phyloP scores from a whole-genome alignment of 805 yeast genomes.

The Candida tibetensis region DNA sequence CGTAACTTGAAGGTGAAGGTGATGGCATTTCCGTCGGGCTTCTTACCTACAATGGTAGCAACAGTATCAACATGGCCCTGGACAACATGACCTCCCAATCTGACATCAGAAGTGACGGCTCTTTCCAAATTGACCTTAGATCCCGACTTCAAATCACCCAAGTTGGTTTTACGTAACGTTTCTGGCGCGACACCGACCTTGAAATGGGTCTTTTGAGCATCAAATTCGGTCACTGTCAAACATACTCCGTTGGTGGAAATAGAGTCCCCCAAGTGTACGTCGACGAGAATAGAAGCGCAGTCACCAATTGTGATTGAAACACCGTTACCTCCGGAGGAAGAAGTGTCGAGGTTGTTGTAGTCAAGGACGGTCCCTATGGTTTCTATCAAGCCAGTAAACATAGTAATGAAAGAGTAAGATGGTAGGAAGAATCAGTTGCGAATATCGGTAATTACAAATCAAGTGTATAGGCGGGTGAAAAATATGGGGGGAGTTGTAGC shows the following conservation, averaged over 20 bases:
- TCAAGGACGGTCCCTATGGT: constrained; percentile 65
- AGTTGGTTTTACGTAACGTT: constrained; percentile 76
- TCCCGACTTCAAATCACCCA: constrained; percentile 59
- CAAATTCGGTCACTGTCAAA: constrained; percentile 85
- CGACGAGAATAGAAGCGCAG: constrained; percentile 61
- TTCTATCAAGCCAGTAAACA: constrained; percentile 97
- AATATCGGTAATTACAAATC: background rate
- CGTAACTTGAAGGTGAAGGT: constrained; percentile 70
- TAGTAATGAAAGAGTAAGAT: constrained; percentile 19
- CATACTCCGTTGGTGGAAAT: constrained; percentile 89
- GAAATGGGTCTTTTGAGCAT: constrained; percentile 47
- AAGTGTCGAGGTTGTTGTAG: constrained; percentile 43
- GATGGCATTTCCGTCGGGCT: constrained; percentile 72
- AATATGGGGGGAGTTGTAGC: no score
- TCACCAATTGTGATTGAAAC: constrained; percentile 65
- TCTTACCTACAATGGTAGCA: constrained; percentile 56
- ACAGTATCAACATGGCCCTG: constrained; percentile 97
- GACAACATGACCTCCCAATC: constrained; percentile 96
- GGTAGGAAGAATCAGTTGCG: background rate
- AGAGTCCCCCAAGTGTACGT: constrained; percentile 91
- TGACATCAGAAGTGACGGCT: constrained; percentile 78
- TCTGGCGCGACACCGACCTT: constrained; percentile 94
- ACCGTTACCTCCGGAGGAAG: constrained; percentile 68
- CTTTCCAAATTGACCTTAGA: constrained; percentile 82
- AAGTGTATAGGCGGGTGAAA: no score